Evolutionary conservation across 441 rosid genomes (phyloP).

Genomic region (Macaranga tanarius): DNA sequence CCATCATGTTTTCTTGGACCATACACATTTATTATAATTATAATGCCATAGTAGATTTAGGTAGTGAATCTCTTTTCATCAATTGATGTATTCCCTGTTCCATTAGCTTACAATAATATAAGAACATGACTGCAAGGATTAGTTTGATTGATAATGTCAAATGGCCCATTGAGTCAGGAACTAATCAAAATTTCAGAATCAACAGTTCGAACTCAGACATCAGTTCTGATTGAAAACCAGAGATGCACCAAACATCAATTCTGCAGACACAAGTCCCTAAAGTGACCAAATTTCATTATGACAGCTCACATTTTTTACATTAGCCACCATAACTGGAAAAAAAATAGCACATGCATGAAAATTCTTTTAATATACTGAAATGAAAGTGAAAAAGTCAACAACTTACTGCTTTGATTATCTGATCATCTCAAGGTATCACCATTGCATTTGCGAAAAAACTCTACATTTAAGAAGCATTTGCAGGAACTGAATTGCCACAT

Average conservation of each 20-base stretch:
- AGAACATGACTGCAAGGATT: no score
- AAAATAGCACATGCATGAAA: not conserved
- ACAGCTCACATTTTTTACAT: not conserved
- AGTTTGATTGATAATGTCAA: no score
- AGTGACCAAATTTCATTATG: not conserved
- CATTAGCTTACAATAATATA: no score
- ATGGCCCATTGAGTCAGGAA: not conserved
- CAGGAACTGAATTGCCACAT: slow-evolving; percentile 10
- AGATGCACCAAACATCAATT: not conserved
- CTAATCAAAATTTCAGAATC: not conserved
- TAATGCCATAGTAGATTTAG: not conserved
- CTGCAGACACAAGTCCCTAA: not conserved
- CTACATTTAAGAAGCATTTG: not conserved
- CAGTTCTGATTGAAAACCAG: not conserved
- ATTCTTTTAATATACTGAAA: not conserved
- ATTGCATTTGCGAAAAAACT: not conserved
- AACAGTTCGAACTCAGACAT: not conserved
- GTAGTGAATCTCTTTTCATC: not conserved
- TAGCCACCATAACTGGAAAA: not conserved
- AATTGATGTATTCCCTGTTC: no score
- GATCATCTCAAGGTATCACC: not conserved
- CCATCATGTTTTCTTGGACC: not conserved
- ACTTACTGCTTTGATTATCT: not conserved
- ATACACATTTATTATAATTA: not conserved
- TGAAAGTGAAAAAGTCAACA: not conserved